Conservation (phyloP, 768 basidiomycete species). For the Dioszegia crocea region DNA sequence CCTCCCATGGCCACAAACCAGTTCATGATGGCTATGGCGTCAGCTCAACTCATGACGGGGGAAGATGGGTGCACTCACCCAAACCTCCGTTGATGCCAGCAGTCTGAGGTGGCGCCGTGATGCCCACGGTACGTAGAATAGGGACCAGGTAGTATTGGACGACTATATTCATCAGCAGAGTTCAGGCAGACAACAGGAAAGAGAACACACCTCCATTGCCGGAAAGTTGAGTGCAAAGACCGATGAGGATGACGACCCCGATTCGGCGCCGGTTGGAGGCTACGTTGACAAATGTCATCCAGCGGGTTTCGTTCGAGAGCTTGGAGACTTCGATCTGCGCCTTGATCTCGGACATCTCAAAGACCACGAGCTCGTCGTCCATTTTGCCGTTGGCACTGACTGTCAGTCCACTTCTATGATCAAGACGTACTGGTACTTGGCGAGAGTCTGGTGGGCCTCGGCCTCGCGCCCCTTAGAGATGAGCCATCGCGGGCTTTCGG, state of each 20-base stretch:
- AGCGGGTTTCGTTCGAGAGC: not conserved
- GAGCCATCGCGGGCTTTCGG: constrained; percentile 38
- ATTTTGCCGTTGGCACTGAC: constrained; percentile 57
- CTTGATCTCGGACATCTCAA: constrained; percentile 38
- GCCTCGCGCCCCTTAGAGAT: constrained; percentile 32
- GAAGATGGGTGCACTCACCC: not conserved
- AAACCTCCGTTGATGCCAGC: constrained; percentile 51
- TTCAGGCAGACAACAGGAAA: not conserved
- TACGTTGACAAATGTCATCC: constrained; percentile 1
- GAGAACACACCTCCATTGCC: constrained; percentile 22
- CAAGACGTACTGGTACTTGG: constrained; percentile 28
- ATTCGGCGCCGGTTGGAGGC: constrained; percentile 6
- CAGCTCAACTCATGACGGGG: not conserved
- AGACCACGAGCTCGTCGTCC: constrained; percentile 37
- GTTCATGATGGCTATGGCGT: constrained; percentile 8
- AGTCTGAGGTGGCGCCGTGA: constrained; percentile 61
- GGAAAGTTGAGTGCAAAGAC: constrained; percentile 21
- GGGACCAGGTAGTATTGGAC: constrained; percentile 37
- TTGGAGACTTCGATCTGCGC: constrained; percentile 9
- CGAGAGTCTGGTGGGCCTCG: constrained; percentile 36
- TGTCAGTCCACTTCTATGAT: constrained; percentile 35
- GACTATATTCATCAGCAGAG: not conserved
- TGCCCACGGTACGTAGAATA: constrained; percentile 63
- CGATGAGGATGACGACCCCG: constrained; percentile 22
- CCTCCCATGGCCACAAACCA: constrained; percentile 7